Evolutionary conservation across 148 eudicot species (phyloP), one percentile per base, ranked within the genome.

Genomic region (Dianthus caryophyllus): DNA sequence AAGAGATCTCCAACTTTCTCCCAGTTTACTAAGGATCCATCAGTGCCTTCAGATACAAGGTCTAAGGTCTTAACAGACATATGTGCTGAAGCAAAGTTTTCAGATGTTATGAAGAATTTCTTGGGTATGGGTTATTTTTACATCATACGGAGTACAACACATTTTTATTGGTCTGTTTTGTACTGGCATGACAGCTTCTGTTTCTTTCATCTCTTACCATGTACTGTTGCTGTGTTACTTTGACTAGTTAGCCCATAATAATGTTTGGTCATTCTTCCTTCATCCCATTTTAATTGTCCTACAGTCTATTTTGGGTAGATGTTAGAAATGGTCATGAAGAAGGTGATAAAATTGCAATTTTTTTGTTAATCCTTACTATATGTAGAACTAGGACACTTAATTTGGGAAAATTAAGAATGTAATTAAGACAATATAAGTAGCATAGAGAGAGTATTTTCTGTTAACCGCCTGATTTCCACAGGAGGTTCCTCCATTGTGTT

Each of bases 71-170:
- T 88, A 16, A 69, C 7, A 67, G 97, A 86, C 29, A 82, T 91
- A 17, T 81, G 84, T 56, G 69, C 58, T 41, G 83, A 82, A 72
- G 92, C 91, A 36, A 88, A 86, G 76, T 91, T 88, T 82, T 66
- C 91, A 43, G 91, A 91, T 54, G 55, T 86, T 22, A 84, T 88
- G 17, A 91, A 70, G 85, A 86, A 91, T 82, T 91, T 91, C 69
- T 73, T 91, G 73, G 85, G 97, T 91, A 88, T 70, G 78, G 36
- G 27, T 22, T 26, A 9, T 55, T 21, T 25, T 36, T 24, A n/a
- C 25, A 17, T 66, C 46, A 30, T 66, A 26, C 21, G 29, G n/a
- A n/a, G n/a, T n/a, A 4, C 29, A 52, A 12, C 12, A 36, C 4
- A 16, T 25, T 25, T 25, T 12, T 33, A 46, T 36, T 43, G 5